These are phyloP conservation scores for Lasiodiplodia theobromae DNA, from an alignment of 2,329 filamentous ascomycete species.

Conservation along the genomic window DNA sequence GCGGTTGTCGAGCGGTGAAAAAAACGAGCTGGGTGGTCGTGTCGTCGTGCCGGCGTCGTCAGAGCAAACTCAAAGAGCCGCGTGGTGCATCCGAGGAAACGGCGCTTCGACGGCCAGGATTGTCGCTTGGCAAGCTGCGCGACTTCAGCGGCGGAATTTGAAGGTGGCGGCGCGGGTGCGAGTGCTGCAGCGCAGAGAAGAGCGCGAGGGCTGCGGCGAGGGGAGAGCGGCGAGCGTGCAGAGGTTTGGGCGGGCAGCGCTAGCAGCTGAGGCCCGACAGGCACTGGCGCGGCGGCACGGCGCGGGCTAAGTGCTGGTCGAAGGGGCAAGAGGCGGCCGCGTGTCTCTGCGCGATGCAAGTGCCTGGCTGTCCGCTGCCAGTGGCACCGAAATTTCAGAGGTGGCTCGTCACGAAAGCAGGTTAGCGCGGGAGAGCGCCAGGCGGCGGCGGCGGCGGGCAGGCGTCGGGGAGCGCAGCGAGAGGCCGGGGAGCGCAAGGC, in stretches of 20 bases:
- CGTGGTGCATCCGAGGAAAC: constrained; percentile 27
- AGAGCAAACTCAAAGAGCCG: constrained; percentile 28
- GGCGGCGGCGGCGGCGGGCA: constrained; percentile 11
- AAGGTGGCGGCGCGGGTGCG: constrained; percentile 10
- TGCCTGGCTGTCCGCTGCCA: constrained; percentile 10
- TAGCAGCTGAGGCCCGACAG: constrained; percentile 21
- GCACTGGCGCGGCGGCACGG: constrained; percentile 26
- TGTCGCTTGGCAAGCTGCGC: constrained; percentile 11
- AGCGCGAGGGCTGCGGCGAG: constrained; percentile 2
- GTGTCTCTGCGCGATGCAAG: constrained; percentile 20
- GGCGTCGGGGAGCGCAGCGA: constrained; percentile 21
- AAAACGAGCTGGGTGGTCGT: constrained; percentile 22
- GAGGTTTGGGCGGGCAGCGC: constrained; percentile 10
- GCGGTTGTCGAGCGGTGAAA: constrained; percentile 21
- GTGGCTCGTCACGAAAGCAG: constrained; percentile 19
- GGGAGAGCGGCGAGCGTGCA: background rate
- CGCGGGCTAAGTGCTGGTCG: constrained; percentile 14
- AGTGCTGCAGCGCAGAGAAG: constrained; percentile 7
- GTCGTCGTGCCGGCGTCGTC: constrained; percentile 25
- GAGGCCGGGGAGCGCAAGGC: background rate
- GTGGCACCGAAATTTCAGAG: constrained; percentile 19
- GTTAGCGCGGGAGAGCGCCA: constrained; percentile 29
- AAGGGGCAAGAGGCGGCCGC: constrained; percentile 15
- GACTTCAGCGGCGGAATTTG: background rate
- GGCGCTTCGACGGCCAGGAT: constrained; percentile 17